Percentiles rank a stretch among this genome's conserved stretches.
phyloP scores from a whole-genome alignment of 257 asterid species.

The Ajuga chamaepitys region DNA sequence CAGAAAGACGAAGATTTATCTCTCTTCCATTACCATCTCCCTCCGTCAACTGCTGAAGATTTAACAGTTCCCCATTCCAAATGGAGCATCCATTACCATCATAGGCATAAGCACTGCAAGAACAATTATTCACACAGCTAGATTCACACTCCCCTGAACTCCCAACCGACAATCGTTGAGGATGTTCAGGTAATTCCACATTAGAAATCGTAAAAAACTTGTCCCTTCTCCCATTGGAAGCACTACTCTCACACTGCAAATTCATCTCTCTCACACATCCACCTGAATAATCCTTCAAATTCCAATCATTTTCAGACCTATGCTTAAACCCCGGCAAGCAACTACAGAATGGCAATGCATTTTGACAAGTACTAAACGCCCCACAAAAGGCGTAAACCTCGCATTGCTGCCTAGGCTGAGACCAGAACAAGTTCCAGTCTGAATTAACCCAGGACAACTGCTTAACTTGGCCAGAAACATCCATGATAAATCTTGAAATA shows the following conservation, averaged over 20 bases:
- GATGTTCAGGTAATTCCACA: constrained; percentile 16
- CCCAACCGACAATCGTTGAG: constrained; percentile 4
- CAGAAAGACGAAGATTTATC: constrained; percentile 26
- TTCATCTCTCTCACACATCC: constrained; percentile 37
- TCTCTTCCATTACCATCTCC: constrained; percentile 28
- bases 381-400: constrained; percentile 54
- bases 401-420: constrained; percentile 51
- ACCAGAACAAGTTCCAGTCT: constrained; percentile 40
- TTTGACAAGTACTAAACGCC: constrained; percentile 36
- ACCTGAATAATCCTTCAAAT: constrained; percentile 39
- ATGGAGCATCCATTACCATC: constrained; percentile 19
- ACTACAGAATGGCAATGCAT: constrained; percentile 31
- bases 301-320: constrained; percentile 28
- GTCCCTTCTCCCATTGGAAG: constrained; percentile 21
- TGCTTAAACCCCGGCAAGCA: constrained; percentile 35
- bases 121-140: constrained; percentile 32
- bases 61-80: constrained; percentile 34
- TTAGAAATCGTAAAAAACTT: constrained; percentile 11
- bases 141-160: constrained; percentile 28
- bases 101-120: constrained; percentile 40
- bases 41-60: constrained; percentile 27
- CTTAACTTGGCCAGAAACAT: constrained; percentile 44
- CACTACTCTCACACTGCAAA: constrained; percentile 27
- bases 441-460: constrained; percentile 23
- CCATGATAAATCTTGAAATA: constrained; percentile 30